Conservation (phyloP, 495 filamentous ascomycete species). For the Neurospora cerealis region DNA sequence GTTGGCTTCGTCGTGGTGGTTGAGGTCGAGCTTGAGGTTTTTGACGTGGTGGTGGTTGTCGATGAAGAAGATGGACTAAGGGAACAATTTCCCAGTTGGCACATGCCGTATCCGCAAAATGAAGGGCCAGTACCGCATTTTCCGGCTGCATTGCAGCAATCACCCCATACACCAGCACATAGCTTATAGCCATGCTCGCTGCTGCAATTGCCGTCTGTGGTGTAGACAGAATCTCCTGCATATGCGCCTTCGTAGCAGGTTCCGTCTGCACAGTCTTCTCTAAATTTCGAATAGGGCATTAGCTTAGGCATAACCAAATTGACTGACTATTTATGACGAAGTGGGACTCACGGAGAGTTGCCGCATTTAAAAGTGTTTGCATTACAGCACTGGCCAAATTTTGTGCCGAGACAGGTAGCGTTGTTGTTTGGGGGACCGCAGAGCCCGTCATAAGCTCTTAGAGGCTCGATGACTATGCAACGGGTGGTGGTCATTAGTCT, state of each 20-base stretch:
- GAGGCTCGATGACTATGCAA: conserved; percentile 14
- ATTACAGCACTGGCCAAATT: conserved; percentile 13
- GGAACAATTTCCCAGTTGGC: not conserved
- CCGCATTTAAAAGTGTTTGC: conserved; percentile 19
- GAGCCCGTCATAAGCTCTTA: conserved; percentile 14
- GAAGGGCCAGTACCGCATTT: conserved; percentile 11
- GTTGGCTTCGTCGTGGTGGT: too few species aligned
- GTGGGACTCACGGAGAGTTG: conserved; percentile 4
- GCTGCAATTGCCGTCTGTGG: conserved; percentile 21
- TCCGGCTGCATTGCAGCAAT: conserved; percentile 20
- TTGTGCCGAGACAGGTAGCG: conserved; percentile 19
- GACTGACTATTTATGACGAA: not conserved
- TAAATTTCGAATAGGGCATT: not conserved
- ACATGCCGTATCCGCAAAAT: not conserved
- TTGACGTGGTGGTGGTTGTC: not conserved
- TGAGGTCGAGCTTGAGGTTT: not conserved
- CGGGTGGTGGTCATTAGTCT: not conserved
- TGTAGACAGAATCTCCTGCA: conserved; percentile 9
- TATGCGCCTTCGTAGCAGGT: conserved; percentile 24
- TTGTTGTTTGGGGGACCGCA: conserved; percentile 21
- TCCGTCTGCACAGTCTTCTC: conserved; percentile 19
- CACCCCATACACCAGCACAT: conserved; percentile 20
- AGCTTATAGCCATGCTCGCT: conserved; percentile 3
- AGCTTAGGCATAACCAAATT: not conserved
- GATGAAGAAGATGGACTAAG: not conserved